Conservation (phyloP, 208 protist genomes). For the Acanthamoeba rhysodes region DNA sequence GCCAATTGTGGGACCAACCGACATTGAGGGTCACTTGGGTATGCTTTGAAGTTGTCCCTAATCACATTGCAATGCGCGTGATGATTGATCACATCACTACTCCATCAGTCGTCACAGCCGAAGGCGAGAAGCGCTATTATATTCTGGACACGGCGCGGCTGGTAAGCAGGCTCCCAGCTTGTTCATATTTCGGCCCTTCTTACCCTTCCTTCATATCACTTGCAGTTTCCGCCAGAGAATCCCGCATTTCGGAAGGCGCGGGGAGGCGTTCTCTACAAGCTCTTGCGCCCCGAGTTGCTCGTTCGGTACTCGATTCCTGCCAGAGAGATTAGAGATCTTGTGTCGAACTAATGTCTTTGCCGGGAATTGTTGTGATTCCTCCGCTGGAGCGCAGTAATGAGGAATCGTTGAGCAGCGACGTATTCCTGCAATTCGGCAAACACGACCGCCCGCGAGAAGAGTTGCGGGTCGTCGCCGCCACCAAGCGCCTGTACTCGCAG, state of each 20-base stretch:
- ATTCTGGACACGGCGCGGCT: neutral
- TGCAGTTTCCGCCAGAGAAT: constrained; percentile 2
- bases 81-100: neutral
- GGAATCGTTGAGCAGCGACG: neutral
- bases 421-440: neutral
- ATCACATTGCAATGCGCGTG: neutral
- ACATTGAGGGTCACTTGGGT: constrained; percentile 1
- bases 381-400: neutral
- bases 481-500: neutral
- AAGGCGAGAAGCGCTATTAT: neutral
- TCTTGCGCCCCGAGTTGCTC: neutral
- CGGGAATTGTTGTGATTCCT: neutral
- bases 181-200: neutral
- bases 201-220: neutral
- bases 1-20: neutral
- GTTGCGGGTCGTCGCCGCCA: neutral
- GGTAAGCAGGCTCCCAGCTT: neutral
- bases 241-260: neutral
- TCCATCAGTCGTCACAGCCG: neutral
- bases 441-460: neutral
- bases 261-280: constrained; percentile 26
- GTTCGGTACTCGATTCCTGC: neutral
- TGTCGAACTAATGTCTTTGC: neutral
- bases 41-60: neutral
- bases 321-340: neutral